These are phyloP conservation scores for Plectosphaerella cucumerina DNA, from an alignment of 2,329 filamentous ascomycete genomes.

Conservation along the genomic window DNA sequence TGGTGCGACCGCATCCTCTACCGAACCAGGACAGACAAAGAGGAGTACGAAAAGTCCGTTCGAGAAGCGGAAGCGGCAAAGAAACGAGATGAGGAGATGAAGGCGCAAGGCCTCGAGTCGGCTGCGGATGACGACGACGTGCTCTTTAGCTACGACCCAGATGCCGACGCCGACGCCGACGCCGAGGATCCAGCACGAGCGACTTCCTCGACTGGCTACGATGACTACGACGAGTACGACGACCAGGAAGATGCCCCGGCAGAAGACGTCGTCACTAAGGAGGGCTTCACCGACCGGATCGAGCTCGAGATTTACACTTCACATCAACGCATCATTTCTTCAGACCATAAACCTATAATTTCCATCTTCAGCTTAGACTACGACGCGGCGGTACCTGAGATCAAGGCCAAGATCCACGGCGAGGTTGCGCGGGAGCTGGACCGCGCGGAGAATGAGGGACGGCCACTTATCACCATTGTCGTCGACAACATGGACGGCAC, in stretches of 20 bases:
- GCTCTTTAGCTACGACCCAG: slow-evolving; percentile 86
- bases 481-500: slow-evolving; percentile 57
- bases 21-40: slow-evolving; percentile 67
- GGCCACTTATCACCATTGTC: slow-evolving; percentile 78
- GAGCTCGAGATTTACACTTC: slow-evolving; percentile 69
- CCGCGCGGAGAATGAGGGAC: slow-evolving; percentile 83
- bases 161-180: slow-evolving; percentile 58
- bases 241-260: slow-evolving; percentile 40
- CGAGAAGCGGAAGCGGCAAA: slow-evolving; percentile 63
- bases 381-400: slow-evolving; percentile 77
- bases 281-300: slow-evolving; percentile 52
- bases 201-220: slow-evolving; percentile 36
- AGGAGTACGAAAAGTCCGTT: slow-evolving; percentile 59
- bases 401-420: slow-evolving; percentile 79
- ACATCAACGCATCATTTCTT: slow-evolving; percentile 85
- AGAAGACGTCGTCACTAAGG: slow-evolving; percentile 51
- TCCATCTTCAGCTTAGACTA: slow-evolving; percentile 82
- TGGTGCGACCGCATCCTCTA: slow-evolving; percentile 97
- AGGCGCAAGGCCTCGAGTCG: slow-evolving; percentile 69
- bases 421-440: slow-evolving; percentile 88
- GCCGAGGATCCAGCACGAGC: slow-evolving; percentile 24
- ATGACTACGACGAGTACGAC: slow-evolving; percentile 58
- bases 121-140: slow-evolving; percentile 75
- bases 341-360: slow-evolving; percentile 89
- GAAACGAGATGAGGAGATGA: slow-evolving; percentile 81